Conservation (phyloP, 805 yeast genomes). For the Blastobotrys parvus region DNA sequence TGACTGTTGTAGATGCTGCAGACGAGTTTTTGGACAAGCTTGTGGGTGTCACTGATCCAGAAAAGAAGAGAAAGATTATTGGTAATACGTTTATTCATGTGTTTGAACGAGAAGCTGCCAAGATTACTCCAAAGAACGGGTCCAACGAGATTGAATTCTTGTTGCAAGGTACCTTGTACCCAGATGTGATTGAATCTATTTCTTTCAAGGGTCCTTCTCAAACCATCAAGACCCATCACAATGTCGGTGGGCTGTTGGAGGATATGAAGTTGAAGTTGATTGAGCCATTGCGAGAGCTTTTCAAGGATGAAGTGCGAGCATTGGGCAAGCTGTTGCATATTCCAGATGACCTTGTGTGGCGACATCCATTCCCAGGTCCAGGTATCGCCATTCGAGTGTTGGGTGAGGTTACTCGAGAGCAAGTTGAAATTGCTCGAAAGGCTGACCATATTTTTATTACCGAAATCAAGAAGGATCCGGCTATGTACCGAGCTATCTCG, state of each 20-base stretch:
- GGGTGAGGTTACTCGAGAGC: slow-evolving; percentile 91
- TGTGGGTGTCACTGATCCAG: slow-evolving; percentile 95
- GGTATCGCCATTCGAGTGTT: slow-evolving; percentile 97
- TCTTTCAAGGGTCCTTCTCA: slow-evolving; percentile 99
- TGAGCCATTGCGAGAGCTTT: slow-evolving; percentile 96
- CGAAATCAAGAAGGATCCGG: slow-evolving; percentile 80
- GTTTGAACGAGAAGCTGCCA: slow-evolving; percentile 91
- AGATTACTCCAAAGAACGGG: slow-evolving; percentile 70
- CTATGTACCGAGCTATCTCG: slow-evolving; percentile 83
- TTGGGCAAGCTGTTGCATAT: slow-evolving; percentile 92
- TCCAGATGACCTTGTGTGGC: slow-evolving; percentile 96
- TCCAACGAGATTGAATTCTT: slow-evolving; percentile 88
- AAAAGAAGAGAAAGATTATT: slow-evolving; percentile 96
- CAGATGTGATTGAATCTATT: slow-evolving; percentile 97
- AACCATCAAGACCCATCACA: slow-evolving; percentile 98
- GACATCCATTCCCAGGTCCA: slow-evolving; percentile 99
- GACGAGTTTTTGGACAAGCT: slow-evolving; percentile 81
- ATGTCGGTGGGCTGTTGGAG: slow-evolving; percentile 95
- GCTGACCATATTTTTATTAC: slow-evolving; percentile 95
- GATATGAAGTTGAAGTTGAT: slow-evolving; percentile 97
- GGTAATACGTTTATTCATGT: slow-evolving; percentile 97
- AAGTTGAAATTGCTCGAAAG: slow-evolving; percentile 93
- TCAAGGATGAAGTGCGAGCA: slow-evolving; percentile 97
- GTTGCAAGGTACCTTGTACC: slow-evolving; percentile 95
- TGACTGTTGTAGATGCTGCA: slow-evolving; percentile 89